These are phyloP conservation scores for Plasmodium gaboni DNA, from an alignment of 169 alveolate species.

Conservation along the genomic window DNA sequence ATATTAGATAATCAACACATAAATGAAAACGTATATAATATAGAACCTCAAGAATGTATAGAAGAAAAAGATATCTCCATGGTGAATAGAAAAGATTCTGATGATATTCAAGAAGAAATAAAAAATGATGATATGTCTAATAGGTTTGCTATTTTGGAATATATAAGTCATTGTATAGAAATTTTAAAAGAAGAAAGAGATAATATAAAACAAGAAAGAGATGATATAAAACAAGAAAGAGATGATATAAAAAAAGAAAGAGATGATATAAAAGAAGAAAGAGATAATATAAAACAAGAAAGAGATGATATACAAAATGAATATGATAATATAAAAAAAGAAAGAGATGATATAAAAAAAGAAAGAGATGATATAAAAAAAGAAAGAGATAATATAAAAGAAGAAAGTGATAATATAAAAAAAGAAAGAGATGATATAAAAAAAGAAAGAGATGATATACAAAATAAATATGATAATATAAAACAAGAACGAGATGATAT, in stretches of 20 bases:
- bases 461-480: not conserved
- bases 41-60: not conserved
- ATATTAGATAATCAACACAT: not conserved
- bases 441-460: not conserved
- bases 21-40: not conserved
- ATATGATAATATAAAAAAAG: not conserved
- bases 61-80: not conserved
- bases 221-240: not conserved
- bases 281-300: no score
- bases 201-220: not conserved
- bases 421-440: not conserved
- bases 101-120: not conserved
- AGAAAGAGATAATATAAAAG: not conserved
- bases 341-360: not conserved
- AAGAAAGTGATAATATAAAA: not conserved
- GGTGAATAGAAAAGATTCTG: not conserved
- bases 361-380: not conserved
- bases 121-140: not conserved
- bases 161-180: not conserved
- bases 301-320: no score
- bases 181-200: conserved; percentile 2
- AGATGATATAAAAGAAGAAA: not conserved
- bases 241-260: not conserved
- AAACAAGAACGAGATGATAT: not conserved
- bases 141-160: not conserved